These are phyloP conservation scores for Fonsecaea multimorphosa DNA, from an alignment of 2,329 filamentous ascomycete genomes.

Conservation along the genomic window DNA sequence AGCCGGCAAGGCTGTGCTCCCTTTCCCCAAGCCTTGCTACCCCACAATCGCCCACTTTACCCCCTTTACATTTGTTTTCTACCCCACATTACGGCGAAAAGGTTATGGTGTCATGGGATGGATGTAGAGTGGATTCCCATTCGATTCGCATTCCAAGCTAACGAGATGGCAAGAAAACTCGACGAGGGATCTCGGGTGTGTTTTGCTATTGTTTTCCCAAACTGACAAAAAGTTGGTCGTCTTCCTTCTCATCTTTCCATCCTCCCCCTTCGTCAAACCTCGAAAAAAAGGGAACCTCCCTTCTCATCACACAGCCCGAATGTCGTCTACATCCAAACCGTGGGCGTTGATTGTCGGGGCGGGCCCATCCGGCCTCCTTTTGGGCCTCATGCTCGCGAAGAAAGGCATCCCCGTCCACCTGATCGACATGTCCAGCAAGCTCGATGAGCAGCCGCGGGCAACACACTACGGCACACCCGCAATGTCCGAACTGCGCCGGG, in stretches of 20 bases:
- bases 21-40: too few relatives aligned
- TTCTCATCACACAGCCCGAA: background rate
- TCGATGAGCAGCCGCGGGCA: constrained; percentile 68
- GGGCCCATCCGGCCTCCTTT: constrained; percentile 44
- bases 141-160: too few relatives aligned
- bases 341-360: constrained; percentile 44
- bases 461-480: constrained; percentile 67
- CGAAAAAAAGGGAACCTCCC: background rate
- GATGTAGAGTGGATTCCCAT: too few relatives aligned
- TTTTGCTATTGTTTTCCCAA: background rate
- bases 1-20: too few relatives aligned
- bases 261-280: background rate
- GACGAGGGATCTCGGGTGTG: too few relatives aligned
- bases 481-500: constrained; percentile 62
- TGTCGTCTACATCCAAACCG: constrained; percentile 5
- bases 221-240: too few relatives aligned
- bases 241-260: background rate
- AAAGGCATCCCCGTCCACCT: constrained; percentile 43
- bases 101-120: too few relatives aligned
- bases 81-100: too few relatives aligned
- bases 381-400: constrained; percentile 43
- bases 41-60: too few relatives aligned
- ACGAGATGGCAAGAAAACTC: background rate
- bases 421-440: constrained; percentile 60
- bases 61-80: too few relatives aligned